Conservation (phyloP, 2,329 filamentous ascomycete genomes). For the Talaromyces amestolkiae region DNA sequence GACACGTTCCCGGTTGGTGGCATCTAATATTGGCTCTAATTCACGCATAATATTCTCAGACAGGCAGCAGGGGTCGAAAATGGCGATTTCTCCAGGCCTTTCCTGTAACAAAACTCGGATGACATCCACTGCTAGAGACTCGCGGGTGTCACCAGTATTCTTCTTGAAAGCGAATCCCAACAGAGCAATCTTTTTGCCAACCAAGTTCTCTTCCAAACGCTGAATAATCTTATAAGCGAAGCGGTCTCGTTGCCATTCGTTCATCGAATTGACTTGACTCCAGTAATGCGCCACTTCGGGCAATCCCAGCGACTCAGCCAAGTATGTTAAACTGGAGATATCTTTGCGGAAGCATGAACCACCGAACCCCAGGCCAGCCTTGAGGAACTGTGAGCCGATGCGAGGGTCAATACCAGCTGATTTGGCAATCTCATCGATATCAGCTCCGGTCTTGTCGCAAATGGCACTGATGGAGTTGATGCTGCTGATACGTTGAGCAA, state of each 20-base stretch:
- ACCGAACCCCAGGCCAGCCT: slow-evolving; percentile 73
- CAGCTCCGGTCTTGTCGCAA: slow-evolving; percentile 72
- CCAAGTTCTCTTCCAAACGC: slow-evolving; percentile 66
- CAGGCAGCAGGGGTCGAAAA: slow-evolving; percentile 62
- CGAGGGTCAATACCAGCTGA: slow-evolving; percentile 68
- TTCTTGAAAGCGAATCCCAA: slow-evolving; percentile 80
- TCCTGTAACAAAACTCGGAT: slow-evolving; percentile 66
- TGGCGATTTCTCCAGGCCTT: slow-evolving; percentile 60
- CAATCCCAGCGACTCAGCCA: slow-evolving; percentile 67
- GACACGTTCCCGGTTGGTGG: slow-evolving; percentile 24
- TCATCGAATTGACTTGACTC: slow-evolving; percentile 71
- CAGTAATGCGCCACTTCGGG: slow-evolving; percentile 74
- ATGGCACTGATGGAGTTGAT: slow-evolving; percentile 80
- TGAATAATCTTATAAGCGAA: slow-evolving; percentile 66
- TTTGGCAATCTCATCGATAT: slow-evolving; percentile 68
- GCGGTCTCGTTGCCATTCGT: slow-evolving; percentile 69
- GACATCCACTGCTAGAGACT: slow-evolving; percentile 67
- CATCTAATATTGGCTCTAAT: slow-evolving; percentile 27
- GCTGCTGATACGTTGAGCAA: slow-evolving; percentile 75
- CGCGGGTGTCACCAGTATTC: slow-evolving; percentile 71
- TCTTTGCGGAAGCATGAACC: slow-evolving; percentile 83
- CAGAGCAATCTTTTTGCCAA: slow-evolving; percentile 68
- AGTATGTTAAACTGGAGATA: slow-evolving; percentile 69
- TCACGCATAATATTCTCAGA: slow-evolving; percentile 42
- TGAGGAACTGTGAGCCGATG: slow-evolving; percentile 70